Conservation (phyloP, 306 rosid species). For the Prunus mira region DNA sequence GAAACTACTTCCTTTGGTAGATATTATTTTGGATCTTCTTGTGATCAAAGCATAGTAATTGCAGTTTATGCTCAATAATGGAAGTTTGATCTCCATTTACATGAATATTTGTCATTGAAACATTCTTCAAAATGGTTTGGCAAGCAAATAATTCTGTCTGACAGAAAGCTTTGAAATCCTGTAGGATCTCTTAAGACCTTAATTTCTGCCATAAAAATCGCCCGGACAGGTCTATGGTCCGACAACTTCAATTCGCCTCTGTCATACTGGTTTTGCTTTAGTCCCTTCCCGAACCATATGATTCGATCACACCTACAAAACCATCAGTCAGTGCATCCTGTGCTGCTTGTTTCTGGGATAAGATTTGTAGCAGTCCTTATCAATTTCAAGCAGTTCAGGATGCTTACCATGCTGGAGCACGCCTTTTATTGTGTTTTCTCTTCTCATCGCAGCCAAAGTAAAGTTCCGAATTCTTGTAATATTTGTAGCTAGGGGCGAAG, state of each 20-base stretch:
- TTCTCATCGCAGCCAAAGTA: conserved; percentile 5
- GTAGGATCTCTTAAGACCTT: not conserved
- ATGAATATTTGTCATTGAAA: not conserved
- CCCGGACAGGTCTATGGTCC: conserved; percentile 52
- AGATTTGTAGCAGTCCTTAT: not conserved
- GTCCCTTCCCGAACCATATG: conserved; percentile 53
- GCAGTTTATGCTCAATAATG: not conserved
- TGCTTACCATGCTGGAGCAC: conserved; percentile 21
- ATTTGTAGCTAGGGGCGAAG: conserved; percentile 16
- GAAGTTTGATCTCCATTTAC: not conserved
- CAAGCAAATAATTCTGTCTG: not conserved
- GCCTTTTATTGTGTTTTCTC: conserved; percentile 3
- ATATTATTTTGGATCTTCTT: not conserved
- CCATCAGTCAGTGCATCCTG: conserved; percentile 11
- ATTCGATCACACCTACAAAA: conserved; percentile 51
- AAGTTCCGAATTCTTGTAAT: conserved; percentile 6
- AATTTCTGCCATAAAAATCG: conserved; percentile 38
- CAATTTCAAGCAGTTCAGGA: not conserved
- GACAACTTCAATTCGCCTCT: conserved; percentile 46
- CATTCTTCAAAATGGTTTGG: not conserved
- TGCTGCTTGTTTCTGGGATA: not conserved
- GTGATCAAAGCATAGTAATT: not conserved
- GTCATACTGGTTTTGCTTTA: conserved; percentile 40
- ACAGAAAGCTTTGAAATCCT: not conserved
- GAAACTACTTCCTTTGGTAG: not conserved